A percentile compares a stretch with the other conserved stretches of the same genome.
Evolutionary conservation across 202 grass and related monocot species (phyloP).

Genomic region (Dendrocalamus latiflorus): DNA sequence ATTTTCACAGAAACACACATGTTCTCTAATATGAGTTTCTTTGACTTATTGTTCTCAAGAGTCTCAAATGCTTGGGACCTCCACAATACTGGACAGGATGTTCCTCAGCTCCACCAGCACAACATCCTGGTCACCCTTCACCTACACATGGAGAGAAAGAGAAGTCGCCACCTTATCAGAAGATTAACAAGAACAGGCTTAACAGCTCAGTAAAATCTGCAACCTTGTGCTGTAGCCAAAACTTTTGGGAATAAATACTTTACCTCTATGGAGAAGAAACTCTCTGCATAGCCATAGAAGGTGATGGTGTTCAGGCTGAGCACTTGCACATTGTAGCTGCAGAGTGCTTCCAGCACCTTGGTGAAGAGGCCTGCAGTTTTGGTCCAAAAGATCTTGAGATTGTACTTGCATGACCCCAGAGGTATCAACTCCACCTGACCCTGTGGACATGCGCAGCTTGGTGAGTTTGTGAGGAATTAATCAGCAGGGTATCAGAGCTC

Average conservation of each 20-base stretch:
- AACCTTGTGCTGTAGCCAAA: neutral
- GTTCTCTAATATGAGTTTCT: neutral
- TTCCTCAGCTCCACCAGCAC: slow-evolving; percentile 45
- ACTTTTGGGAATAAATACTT: neutral
- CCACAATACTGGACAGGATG: slow-evolving; percentile 52
- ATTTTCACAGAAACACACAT: neutral
- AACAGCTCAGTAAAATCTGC: neutral
- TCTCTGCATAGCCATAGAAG: slow-evolving; percentile 53
- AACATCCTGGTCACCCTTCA: slow-evolving; percentile 57
- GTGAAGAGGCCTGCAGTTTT: slow-evolving; percentile 50
- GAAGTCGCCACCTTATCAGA: neutral
- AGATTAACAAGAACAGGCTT: neutral
- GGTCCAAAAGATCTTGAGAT: slow-evolving; percentile 50
- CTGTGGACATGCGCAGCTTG: neutral
- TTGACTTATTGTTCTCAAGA: neutral
- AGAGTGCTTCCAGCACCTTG: slow-evolving; percentile 58
- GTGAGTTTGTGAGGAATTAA: neutral
- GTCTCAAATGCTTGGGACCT: slow-evolving; percentile 35
- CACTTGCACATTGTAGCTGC: slow-evolving; percentile 43
- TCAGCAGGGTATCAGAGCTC: neutral
- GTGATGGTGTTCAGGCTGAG: slow-evolving; percentile 52
- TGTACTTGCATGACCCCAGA: slow-evolving; percentile 49
- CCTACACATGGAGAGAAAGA: slow-evolving; percentile 36
- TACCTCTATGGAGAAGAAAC: slow-evolving; percentile 60
- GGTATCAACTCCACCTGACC: slow-evolving; percentile 50